These are phyloP conservation scores for Leccinum brunneo-olivaceum DNA, from an alignment of 1,284 basidiomycete species.

Conservation along the genomic window DNA sequence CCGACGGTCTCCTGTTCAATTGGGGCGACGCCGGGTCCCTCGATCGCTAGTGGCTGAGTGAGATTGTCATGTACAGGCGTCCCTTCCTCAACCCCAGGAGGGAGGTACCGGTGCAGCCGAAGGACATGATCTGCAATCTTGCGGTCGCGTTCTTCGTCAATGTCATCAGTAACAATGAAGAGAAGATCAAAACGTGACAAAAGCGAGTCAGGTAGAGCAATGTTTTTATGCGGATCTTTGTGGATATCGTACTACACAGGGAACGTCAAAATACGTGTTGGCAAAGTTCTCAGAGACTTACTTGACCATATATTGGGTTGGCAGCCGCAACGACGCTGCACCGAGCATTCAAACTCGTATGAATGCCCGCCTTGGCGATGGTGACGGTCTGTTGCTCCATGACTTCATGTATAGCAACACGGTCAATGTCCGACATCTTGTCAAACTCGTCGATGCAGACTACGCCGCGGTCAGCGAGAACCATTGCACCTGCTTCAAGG, in stretches of 20 bases:
- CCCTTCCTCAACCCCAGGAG: conserved; percentile 94
- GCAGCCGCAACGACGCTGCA: conserved; percentile 98
- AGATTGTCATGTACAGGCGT: conserved; percentile 85
- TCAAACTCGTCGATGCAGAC: conserved; percentile 99
- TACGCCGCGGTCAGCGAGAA: conserved; percentile 97
- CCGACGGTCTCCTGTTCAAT: conserved; percentile 42
- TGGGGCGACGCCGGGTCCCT: conserved; percentile 58
- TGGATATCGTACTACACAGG: conserved; percentile 92
- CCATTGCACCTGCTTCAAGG: conserved; percentile 98
- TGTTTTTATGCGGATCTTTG: conserved; percentile 99
- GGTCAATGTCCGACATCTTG: conserved; percentile 98
- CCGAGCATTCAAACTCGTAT: conserved; percentile 95
- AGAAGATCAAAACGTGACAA: conserved; percentile 98
- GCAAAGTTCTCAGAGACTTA: conserved; percentile 31
- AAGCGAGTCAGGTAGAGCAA: conserved; percentile 95
- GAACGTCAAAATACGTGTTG: conserved; percentile 1
- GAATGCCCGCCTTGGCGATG: conserved; percentile 98
- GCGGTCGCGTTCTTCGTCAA: conserved; percentile 91
- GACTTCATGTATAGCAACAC: conserved; percentile 99
- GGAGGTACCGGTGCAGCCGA: conserved; percentile 94
- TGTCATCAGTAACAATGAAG: conserved; percentile 97
- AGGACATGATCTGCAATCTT: conserved; percentile 97
- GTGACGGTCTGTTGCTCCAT: conserved; percentile 99
- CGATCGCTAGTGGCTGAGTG: conserved; percentile 81
- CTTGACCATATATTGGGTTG: conserved; percentile 98